Conservation (phyloP, 441 rosid genomes). For the Gossypium davidsonii region DNA sequence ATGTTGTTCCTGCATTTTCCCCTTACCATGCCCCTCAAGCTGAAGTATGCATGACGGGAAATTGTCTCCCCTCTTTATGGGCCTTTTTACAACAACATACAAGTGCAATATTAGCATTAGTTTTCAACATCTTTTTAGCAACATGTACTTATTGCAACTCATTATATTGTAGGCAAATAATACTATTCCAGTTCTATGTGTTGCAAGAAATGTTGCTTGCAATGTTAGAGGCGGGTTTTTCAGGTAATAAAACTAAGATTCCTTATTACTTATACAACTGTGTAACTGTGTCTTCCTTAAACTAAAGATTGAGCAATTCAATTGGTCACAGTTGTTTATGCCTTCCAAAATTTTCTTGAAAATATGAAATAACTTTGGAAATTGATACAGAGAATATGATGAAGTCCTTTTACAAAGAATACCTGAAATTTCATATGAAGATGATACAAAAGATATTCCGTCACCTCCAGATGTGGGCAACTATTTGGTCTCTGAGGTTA, state of each 20-base stretch:
- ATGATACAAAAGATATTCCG: constrained; percentile 57
- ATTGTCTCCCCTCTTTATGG: constrained; percentile 20
- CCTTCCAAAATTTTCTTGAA: constrained; percentile 3
- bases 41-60: constrained; percentile 49
- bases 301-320: constrained; percentile 8
- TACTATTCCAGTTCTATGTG: constrained; percentile 70
- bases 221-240: constrained; percentile 92
- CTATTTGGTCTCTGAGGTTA: constrained; percentile 86
- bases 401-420: constrained; percentile 78
- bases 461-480: constrained; percentile 93
- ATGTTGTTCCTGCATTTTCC: constrained; percentile 97
- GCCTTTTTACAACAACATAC: constrained; percentile 8
- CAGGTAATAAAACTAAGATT: not conserved
- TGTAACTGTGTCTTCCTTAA: constrained; percentile 1
- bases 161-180: constrained; percentile 58
- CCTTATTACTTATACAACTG: no score
- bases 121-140: not conserved
- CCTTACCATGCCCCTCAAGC: constrained; percentile 96
- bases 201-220: constrained; percentile 94
- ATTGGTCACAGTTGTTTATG: constrained; percentile 5
- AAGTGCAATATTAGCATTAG: not conserved
- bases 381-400: constrained; percentile 76
- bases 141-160: constrained; percentile 21
- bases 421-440: constrained; percentile 72
- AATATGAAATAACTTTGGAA: constrained; percentile 18